Conservation (phyloP, 306 rosid genomes). For the Lithocarpus polystachyus region DNA sequence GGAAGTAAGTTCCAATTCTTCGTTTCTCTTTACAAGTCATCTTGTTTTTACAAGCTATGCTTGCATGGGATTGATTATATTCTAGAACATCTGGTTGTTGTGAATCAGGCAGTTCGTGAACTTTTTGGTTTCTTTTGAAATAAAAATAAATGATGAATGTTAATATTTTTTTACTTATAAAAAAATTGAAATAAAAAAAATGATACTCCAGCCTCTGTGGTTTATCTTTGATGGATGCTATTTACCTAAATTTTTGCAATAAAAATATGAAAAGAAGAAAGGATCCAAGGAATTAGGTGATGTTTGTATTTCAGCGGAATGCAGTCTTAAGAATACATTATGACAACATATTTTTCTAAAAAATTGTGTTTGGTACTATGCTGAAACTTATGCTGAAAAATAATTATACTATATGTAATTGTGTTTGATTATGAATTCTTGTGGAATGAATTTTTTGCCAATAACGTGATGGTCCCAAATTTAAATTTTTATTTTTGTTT, state of each 20-base stretch:
- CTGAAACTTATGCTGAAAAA: too few relatives aligned
- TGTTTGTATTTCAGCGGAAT: too few relatives aligned
- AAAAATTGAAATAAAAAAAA: not conserved
- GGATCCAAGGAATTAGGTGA: not conserved
- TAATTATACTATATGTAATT: too few relatives aligned
- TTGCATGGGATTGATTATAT: not conserved
- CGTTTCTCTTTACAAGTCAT: slow-evolving; percentile 2
- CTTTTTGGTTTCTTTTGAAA: not conserved
- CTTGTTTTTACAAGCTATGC: slow-evolving; percentile 5
- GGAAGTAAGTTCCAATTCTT: slow-evolving; percentile 52
- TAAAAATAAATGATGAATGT: too few relatives aligned
- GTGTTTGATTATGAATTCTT: too few relatives aligned
- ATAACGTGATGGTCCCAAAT: too few relatives aligned
- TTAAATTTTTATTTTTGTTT: too few relatives aligned
- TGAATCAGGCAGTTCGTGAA: not conserved
- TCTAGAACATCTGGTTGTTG: not conserved
- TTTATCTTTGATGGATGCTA: not conserved
- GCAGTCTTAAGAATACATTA: too few relatives aligned
- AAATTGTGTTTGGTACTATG: too few relatives aligned
- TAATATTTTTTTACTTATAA: too few relatives aligned
- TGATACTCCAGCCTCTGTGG: not conserved
- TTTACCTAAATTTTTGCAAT: not conserved
- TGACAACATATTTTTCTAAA: too few relatives aligned
- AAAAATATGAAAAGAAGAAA: not conserved
- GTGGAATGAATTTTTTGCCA: too few relatives aligned